Percentiles rank a stretch among this genome's conserved stretches.
These are phyloP conservation scores for Hura crepitans DNA, from an alignment of 441 rosid genomes.

Conservation along the genomic window DNA sequence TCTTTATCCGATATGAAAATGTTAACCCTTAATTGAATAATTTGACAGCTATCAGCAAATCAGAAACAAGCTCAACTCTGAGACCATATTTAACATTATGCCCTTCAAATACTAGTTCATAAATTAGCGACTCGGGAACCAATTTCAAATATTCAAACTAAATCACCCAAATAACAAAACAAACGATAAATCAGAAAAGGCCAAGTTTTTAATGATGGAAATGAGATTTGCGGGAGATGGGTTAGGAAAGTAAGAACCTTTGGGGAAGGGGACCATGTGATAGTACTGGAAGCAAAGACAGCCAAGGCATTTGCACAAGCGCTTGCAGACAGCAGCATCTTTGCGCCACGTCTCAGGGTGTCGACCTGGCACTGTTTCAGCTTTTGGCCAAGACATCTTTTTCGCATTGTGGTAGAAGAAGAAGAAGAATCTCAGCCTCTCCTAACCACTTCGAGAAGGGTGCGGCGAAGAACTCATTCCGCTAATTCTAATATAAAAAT, in stretches of 20 bases:
- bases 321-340: conserved; percentile 85
- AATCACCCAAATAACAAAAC: no score
- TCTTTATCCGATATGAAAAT: conserved; percentile 60
- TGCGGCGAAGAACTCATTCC: conserved; percentile 25
- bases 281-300: conserved; percentile 93
- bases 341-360: conserved; percentile 95
- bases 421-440: conserved; percentile 73
- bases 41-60: conserved; percentile 64
- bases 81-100: not conserved
- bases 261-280: conserved; percentile 80
- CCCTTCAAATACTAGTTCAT: not conserved
- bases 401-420: conserved; percentile 68
- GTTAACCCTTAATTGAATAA: conserved; percentile 88
- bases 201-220: not conserved
- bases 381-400: conserved; percentile 65
- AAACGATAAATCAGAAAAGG: not conserved
- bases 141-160: not conserved
- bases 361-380: conserved; percentile 68
- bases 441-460: conserved; percentile 36
- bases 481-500: no score
- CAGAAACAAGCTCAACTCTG: not conserved
- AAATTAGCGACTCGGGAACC: not conserved
- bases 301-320: conserved; percentile 75
- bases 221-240: not conserved
- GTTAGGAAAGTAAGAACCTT: conserved; percentile 35